phyloP scores from a whole-genome alignment of 2,329 filamentous ascomycete species.

The Aspergillus pseudonomiae region DNA sequence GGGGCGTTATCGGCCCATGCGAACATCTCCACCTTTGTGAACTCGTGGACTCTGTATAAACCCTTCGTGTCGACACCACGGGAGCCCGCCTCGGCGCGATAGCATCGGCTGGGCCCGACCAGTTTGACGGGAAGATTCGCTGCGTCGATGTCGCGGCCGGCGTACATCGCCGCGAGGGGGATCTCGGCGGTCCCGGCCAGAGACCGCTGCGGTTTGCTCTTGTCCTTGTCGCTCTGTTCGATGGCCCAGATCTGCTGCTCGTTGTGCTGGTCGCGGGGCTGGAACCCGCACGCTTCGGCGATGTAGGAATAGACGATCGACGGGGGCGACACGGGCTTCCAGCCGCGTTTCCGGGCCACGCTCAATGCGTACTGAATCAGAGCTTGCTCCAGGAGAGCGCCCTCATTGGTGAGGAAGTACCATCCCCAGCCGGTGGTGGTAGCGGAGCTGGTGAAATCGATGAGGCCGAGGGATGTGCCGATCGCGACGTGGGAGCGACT shows the following conservation, averaged over 20 bases:
- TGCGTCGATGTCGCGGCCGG: slow-evolving; percentile 68
- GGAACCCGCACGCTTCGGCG: slow-evolving; percentile 88
- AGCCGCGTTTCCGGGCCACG: slow-evolving; percentile 72
- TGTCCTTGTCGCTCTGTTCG: slow-evolving; percentile 66
- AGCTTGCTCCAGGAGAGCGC: slow-evolving; percentile 90
- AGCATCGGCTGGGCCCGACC: slow-evolving; percentile 88
- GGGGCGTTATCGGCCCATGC: slow-evolving; percentile 75
- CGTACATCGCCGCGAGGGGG: slow-evolving; percentile 87
- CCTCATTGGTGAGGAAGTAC: slow-evolving; percentile 95
- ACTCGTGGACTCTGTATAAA: slow-evolving; percentile 95
- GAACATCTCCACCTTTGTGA: slow-evolving; percentile 98
- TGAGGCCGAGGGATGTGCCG: slow-evolving; percentile 79
- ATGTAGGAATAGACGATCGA: slow-evolving; percentile 92
- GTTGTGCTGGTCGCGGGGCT: slow-evolving; percentile 84
- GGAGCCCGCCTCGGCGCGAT: slow-evolving; percentile 90
- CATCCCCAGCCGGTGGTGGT: slow-evolving; percentile 93
- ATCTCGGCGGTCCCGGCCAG: slow-evolving; percentile 94
- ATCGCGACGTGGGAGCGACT: slow-evolving; percentile 81
- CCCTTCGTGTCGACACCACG: slow-evolving; percentile 90
- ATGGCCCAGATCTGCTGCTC: slow-evolving; percentile 91
- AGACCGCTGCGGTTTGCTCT: slow-evolving; percentile 68
- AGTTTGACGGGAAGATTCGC: slow-evolving; percentile 73
- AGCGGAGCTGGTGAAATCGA: slow-evolving; percentile 83
- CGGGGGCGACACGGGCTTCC: slow-evolving; percentile 80
- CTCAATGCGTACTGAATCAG: slow-evolving; percentile 82